Base-by-base conservation (phyloP, 2,329 filamentous ascomycete species). In the Colletotrichum ledebouriae region DNA sequence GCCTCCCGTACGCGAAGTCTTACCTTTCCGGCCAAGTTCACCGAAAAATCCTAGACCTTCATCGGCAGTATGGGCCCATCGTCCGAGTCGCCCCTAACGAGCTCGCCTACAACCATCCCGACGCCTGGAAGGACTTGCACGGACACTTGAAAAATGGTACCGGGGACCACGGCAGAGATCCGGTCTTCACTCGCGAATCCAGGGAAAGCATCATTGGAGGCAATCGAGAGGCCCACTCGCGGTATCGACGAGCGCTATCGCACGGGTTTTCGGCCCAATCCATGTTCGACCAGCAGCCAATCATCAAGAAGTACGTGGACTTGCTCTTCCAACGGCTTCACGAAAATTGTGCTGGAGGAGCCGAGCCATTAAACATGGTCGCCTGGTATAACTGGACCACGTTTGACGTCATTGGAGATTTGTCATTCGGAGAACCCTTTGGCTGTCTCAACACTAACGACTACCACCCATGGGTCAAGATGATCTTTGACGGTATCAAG, bases 21-120 rank as follows among this genome's bases (percentile, higher is more conserved):
- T 34, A 11, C 22, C 34, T 59, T 3, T 59, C 52, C 2, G 65
- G 65, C 7, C 39, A 49, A 39, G 9, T 76, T 0, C 71, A 73
- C 34, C 72, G 71, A 33, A 72, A 73, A 41, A 68, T 78, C 42
- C 71, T 73, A 12, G 69, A 70, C 6, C 72, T 83, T 15, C 81
- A 83, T 70, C 71, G 75, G 9, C 67, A 75, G 39, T 83, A 83
- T 64, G 84, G 84, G 5, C 76, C 78, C 1, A 77, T 86, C 1
- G 82, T 86, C 4, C 80, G 84, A 11, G 73, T 84, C 34, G 78
- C 78, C 7, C 83, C 84, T 1, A 76, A 83, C 62, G 82, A 85
- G 70, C 77, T 86, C 2, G 79, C 82, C 1, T 86, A 82, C 72
- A 79, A 75, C 44, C 72, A 76, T 17, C 73, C 75, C 6, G 63